Evolutionary conservation across 1,284 basidiomycete species (phyloP).

Genomic region (Leccinum fallax): DNA sequence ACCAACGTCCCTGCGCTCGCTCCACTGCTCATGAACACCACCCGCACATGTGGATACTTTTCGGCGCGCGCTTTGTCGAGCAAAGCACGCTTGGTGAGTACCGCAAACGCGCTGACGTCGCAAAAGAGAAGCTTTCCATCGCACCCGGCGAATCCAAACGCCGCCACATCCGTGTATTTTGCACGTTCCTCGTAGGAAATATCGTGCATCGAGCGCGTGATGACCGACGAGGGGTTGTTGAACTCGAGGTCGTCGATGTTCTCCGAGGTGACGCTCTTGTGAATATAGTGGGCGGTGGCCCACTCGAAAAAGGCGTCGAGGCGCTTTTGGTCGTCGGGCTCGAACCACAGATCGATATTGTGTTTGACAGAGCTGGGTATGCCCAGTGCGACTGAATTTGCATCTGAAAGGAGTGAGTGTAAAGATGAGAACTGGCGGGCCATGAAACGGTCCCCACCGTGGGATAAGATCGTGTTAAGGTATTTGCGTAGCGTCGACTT

Average conservation of each 20-base stretch:
- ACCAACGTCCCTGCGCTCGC: slow-evolving; percentile 18
- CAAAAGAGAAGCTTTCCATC: slow-evolving; percentile 20
- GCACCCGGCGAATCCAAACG: slow-evolving; percentile 7
- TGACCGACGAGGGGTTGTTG: neutral
- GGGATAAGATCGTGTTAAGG: slow-evolving; percentile 27
- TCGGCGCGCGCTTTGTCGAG: slow-evolving; percentile 22
- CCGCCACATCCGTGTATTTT: slow-evolving; percentile 15
- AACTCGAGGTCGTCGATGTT: slow-evolving; percentile 28
- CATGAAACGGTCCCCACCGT: slow-evolving; percentile 17
- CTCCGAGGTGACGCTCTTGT: slow-evolving; percentile 21
- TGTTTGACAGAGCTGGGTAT: slow-evolving; percentile 1
- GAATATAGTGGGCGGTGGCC: slow-evolving; percentile 19
- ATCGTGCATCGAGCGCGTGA: slow-evolving; percentile 17
- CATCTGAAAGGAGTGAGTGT: slow-evolving; percentile 9
- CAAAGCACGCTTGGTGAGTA: slow-evolving; percentile 21
- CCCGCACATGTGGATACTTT: slow-evolving; percentile 20
- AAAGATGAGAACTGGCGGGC: neutral
- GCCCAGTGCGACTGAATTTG: neutral
- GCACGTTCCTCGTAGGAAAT: slow-evolving; percentile 20
- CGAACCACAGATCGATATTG: neutral
- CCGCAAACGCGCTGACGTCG: slow-evolving; percentile 6
- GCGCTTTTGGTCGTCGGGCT: slow-evolving; percentile 15
- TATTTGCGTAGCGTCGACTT: slow-evolving; percentile 21
- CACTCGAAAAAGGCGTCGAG: slow-evolving; percentile 20
- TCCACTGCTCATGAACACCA: slow-evolving; percentile 27